phyloP scores from a whole-genome alignment of 2,329 filamentous ascomycete genomes.

The Lasiodiplodia theobromae region DNA sequence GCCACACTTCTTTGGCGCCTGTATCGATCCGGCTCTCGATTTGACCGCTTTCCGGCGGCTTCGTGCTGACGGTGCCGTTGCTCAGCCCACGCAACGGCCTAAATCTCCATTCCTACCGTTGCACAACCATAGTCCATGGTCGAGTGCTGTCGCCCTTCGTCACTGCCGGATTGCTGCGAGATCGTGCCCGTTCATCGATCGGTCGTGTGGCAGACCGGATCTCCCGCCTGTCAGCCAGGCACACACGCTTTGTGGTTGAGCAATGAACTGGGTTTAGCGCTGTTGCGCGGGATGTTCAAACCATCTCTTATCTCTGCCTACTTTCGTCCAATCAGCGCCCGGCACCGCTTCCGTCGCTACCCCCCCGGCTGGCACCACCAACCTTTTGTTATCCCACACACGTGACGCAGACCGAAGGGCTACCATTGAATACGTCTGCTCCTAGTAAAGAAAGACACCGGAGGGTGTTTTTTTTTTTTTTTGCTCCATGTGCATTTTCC shows the following conservation, averaged over 20 bases:
- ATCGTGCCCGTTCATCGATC: neutral
- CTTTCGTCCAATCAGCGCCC: conserved; percentile 11
- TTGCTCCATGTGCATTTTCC: no score
- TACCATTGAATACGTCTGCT: neutral
- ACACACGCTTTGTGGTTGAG: neutral
- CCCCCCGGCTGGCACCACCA: neutral
- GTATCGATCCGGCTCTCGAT: neutral
- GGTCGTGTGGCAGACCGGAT: neutral
- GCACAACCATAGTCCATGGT: no score
- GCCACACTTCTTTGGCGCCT: neutral
- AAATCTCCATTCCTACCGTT: neutral
- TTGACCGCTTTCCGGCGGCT: neutral
- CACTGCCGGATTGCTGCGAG: neutral
- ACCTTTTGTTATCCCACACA: neutral
- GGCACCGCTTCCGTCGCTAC: neutral
- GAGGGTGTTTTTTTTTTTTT: no score
- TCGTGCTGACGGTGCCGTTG: neutral
- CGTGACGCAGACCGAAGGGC: neutral
- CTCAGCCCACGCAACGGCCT: neutral
- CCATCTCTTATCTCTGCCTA: conserved; percentile 9
- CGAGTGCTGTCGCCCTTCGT: neutral
- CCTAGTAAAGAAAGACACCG: neutral
- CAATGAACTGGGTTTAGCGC: conserved; percentile 1
- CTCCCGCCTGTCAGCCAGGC: conserved; percentile 3
- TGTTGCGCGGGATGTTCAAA: conserved; percentile 6